These are phyloP conservation scores for Tympanopsis confertula DNA, from an alignment of 2,329 filamentous ascomycete genomes.

Conservation along the genomic window DNA sequence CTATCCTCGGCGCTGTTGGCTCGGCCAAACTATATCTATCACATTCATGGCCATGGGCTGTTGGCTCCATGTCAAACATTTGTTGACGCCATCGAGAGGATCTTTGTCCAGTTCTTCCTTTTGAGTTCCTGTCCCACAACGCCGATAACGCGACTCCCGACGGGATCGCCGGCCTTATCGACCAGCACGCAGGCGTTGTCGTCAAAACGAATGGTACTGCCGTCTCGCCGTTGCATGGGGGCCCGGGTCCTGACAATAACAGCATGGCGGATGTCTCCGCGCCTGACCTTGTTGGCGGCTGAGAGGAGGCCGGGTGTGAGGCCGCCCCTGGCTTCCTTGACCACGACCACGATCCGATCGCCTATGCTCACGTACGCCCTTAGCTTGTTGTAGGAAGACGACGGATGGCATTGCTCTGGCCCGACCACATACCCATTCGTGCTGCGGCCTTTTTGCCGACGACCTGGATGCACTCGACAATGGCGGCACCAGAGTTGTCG, in stretches of 20 bases:
- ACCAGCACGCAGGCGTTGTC: conserved; percentile 97
- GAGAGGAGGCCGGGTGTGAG: conserved; percentile 59
- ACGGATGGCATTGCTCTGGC: background rate
- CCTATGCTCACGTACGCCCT: conserved; percentile 37
- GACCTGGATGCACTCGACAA: conserved; percentile 92
- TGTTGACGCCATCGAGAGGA: conserved; percentile 84
- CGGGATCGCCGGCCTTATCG: conserved; percentile 91
- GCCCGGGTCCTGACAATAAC: conserved; percentile 88
- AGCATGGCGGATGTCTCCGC: conserved; percentile 91
- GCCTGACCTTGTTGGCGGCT: conserved; percentile 82
- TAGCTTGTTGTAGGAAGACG: background rate
- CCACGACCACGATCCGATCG: conserved; percentile 92
- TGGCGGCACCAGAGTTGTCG: conserved; percentile 95
- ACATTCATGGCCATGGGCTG: too few relatives aligned
- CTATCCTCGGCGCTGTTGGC: too few relatives aligned
- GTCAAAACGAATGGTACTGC: conserved; percentile 83
- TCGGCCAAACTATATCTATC: too few relatives aligned
- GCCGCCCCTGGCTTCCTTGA: conserved; percentile 85
- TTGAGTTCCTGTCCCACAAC: conserved; percentile 83
- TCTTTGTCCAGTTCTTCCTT: conserved; percentile 96
- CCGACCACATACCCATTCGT: conserved; percentile 60
- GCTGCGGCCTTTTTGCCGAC: conserved; percentile 82
- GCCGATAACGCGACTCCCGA: conserved; percentile 83
- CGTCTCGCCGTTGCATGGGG: conserved; percentile 76
- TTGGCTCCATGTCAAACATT: too few relatives aligned